Percentiles rank a stretch among this genome's conserved stretches.
phyloP scores from a whole-genome alignment of 257 asterid genomes.

The Forsythia suspensa region DNA sequence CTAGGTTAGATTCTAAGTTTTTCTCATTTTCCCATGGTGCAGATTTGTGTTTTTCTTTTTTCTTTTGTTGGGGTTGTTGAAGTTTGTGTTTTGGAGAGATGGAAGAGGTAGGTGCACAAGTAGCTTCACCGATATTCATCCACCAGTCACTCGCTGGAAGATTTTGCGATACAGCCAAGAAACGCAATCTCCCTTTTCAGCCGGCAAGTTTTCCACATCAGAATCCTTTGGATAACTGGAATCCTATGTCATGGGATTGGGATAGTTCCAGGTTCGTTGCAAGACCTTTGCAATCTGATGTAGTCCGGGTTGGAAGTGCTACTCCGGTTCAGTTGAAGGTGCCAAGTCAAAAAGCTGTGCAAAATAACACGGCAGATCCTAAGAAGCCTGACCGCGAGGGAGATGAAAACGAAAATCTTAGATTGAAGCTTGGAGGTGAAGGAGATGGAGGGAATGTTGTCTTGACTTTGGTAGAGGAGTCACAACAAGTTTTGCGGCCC shows the following conservation, averaged over 20 bases:
- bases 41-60: conserved; percentile 23
- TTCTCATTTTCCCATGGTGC: conserved; percentile 18
- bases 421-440: conserved; percentile 50
- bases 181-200: conserved; percentile 56
- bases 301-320: conserved; percentile 1
- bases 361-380: conserved; percentile 25
- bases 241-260: conserved; percentile 74
- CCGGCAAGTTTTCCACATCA: conserved; percentile 34
- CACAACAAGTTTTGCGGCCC: conserved; percentile 49
- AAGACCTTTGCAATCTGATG: conserved; percentile 46
- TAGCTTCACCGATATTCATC: conserved; percentile 53
- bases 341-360: conserved; percentile 3
- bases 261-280: conserved; percentile 73
- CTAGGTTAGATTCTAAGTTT: conserved; percentile 8
- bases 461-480: conserved; percentile 40
- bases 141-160: conserved; percentile 47
- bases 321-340: conserved; percentile 16
- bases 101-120: conserved; percentile 66
- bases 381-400: conserved; percentile 14
- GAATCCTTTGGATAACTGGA: conserved; percentile 53
- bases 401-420: conserved; percentile 36
- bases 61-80: neutral
- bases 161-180: conserved; percentile 46
- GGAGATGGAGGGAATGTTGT: conserved; percentile 23
- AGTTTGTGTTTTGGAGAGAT: conserved; percentile 25